phyloP scores from a whole-genome alignment of 2,329 filamentous ascomycete species.

The Annulohypoxylon truncatum region DNA sequence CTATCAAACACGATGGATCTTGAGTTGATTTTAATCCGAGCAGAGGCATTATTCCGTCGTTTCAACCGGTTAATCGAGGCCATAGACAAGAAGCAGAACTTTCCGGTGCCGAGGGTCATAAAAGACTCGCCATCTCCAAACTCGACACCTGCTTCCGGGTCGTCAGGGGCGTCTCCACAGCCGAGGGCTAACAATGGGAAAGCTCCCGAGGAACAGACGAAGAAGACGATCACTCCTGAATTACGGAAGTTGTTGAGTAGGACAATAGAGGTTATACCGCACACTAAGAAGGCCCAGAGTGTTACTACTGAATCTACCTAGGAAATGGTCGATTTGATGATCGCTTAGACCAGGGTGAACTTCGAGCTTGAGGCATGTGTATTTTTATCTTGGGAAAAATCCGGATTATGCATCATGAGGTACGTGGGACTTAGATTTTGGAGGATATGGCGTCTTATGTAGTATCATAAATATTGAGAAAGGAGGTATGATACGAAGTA shows the following conservation, averaged over 20 bases:
- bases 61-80: constrained; percentile 91
- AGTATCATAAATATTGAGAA: background rate
- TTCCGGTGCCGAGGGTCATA: constrained; percentile 68
- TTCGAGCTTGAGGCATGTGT: constrained; percentile 12
- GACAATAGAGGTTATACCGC: constrained; percentile 47
- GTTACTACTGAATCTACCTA: constrained; percentile 38
- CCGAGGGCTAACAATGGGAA: constrained; percentile 50
- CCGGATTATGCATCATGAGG: constrained; percentile 9
- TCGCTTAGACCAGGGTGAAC: background rate
- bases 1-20: constrained; percentile 94
- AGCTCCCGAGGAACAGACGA: constrained; percentile 51
- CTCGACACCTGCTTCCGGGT: constrained; percentile 38
- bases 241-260: constrained; percentile 64
- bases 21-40: constrained; percentile 84
- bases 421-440: background rate
- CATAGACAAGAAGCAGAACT: constrained; percentile 90
- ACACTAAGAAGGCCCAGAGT: constrained; percentile 44
- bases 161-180: constrained; percentile 21
- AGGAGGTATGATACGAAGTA: background rate
- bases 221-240: constrained; percentile 68
- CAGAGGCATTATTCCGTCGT: constrained; percentile 86
- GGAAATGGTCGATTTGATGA: constrained; percentile 28
- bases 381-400: constrained; percentile 11
- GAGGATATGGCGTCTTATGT: constrained; percentile 16
- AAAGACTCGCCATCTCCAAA: constrained; percentile 31